Conservation (phyloP, 2,329 filamentous ascomycete species). For the Pseudogymnoascus sp. region DNA sequence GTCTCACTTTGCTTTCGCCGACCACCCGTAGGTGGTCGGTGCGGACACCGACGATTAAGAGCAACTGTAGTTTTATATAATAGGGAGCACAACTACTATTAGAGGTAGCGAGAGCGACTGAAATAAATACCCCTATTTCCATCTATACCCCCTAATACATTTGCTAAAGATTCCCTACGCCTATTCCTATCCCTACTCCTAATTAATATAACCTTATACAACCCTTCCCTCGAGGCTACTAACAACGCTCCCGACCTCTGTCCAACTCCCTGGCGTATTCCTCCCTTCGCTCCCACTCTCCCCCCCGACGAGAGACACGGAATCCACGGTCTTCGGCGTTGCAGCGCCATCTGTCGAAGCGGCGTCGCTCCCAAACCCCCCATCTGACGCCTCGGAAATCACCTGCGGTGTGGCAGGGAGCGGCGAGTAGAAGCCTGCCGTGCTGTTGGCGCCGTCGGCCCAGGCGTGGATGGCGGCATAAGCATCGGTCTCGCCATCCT, state of each 20-base stretch:
- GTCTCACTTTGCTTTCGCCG: too few relatives aligned
- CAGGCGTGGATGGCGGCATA: slow-evolving; percentile 59
- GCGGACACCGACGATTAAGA: too few relatives aligned
- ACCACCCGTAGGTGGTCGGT: too few relatives aligned
- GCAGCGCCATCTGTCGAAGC: slow-evolving; percentile 37
- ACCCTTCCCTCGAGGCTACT: slow-evolving; percentile 29
- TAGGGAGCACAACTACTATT: too few relatives aligned
- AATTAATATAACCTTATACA: neutral
- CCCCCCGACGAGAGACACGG: slow-evolving; percentile 29
- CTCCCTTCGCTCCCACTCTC: slow-evolving; percentile 41
- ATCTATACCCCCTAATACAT: too few relatives aligned
- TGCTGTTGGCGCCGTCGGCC: slow-evolving; percentile 39
- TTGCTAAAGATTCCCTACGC: too few relatives aligned
- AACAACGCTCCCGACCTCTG: slow-evolving; percentile 55
- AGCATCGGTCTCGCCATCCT: slow-evolving; percentile 33
- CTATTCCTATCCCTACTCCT: too few relatives aligned
- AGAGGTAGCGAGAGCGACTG: too few relatives aligned
- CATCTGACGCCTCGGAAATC: slow-evolving; percentile 25
- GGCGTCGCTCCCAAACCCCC: slow-evolving; percentile 38
- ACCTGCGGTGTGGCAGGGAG: slow-evolving; percentile 42
- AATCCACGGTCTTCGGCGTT: slow-evolving; percentile 52
- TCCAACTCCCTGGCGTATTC: slow-evolving; percentile 55
- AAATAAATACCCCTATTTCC: too few relatives aligned
- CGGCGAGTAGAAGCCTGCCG: slow-evolving; percentile 51
- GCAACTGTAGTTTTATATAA: too few relatives aligned